phyloP scores from a whole-genome alignment of 2,329 filamentous ascomycete genomes.

The Phialemonium atrogriseum region DNA sequence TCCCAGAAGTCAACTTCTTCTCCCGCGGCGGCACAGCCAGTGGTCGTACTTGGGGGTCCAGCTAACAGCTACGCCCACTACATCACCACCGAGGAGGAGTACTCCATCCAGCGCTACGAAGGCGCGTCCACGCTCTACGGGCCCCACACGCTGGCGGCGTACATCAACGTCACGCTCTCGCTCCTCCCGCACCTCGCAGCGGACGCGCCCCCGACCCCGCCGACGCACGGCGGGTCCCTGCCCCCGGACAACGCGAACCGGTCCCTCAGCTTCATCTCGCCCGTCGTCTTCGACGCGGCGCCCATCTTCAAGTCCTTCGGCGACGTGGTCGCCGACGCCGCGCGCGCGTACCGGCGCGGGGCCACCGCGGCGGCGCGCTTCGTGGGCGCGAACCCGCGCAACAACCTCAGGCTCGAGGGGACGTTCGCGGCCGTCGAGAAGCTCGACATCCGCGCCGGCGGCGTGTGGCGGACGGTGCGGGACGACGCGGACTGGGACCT shows the following conservation, averaged over 20 bases:
- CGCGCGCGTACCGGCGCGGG: slow-evolving; percentile 49
- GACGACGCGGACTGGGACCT: slow-evolving; percentile 79
- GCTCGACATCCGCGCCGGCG: slow-evolving; percentile 32
- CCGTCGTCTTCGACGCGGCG: slow-evolving; percentile 65
- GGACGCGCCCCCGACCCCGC: slow-evolving; percentile 30
- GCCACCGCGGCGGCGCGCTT: slow-evolving; percentile 60
- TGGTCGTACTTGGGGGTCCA: slow-evolving; percentile 81
- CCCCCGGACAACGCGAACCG: slow-evolving; percentile 71
- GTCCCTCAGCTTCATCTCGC: slow-evolving; percentile 73
- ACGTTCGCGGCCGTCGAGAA: slow-evolving; percentile 74
- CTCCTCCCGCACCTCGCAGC: slow-evolving; percentile 59
- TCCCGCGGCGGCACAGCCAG: slow-evolving; percentile 27
- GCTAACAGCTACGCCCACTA: slow-evolving; percentile 88
- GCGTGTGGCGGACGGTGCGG: slow-evolving; percentile 57
- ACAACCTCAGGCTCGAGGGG: slow-evolving; percentile 69
- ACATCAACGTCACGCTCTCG: slow-evolving; percentile 75
- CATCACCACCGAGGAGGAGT: slow-evolving; percentile 73
- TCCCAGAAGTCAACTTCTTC: slow-evolving; percentile 20
- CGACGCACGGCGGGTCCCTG: slow-evolving; percentile 38
- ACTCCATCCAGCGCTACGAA: slow-evolving; percentile 80
- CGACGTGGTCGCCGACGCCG: slow-evolving; percentile 48
- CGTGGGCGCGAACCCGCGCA: slow-evolving; percentile 81
- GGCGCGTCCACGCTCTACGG: slow-evolving; percentile 90
- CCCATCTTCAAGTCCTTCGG: slow-evolving; percentile 64
- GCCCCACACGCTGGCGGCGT: slow-evolving; percentile 71